Evolutionary conservation across 306 rosid species (phyloP).

Genomic region (Inga oerstediana): DNA sequence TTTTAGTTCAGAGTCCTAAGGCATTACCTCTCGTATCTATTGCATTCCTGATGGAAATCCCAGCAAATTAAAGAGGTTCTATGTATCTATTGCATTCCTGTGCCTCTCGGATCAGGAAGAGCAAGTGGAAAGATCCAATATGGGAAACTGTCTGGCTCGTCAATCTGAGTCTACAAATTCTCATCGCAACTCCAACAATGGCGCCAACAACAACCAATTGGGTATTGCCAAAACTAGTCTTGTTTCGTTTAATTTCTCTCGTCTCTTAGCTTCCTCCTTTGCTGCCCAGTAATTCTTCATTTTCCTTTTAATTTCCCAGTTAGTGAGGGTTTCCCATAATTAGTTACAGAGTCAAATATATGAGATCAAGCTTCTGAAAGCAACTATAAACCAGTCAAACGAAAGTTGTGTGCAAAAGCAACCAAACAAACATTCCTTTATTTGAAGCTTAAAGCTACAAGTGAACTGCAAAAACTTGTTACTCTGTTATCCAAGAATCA

Average conservation of each 20-base stretch:
- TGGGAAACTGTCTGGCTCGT: slow-evolving; percentile 47
- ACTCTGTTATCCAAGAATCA: neutral
- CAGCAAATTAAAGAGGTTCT: neutral
- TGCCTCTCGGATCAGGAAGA: neutral
- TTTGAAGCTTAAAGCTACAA: neutral
- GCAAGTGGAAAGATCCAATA: slow-evolving; percentile 13
- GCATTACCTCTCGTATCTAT: neutral
- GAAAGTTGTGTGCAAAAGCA: neutral
- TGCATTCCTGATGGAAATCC: neutral
- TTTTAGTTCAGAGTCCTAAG: neutral
- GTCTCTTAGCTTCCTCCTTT: neutral
- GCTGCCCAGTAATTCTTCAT: neutral
- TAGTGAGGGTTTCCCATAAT: neutral
- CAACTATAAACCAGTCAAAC: neutral
- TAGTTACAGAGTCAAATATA: neutral
- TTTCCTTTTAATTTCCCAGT: neutral
- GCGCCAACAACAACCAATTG: neutral
- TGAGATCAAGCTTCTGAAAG: neutral
- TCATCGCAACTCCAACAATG: neutral
- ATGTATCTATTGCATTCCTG: neutral
- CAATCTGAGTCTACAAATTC: neutral
- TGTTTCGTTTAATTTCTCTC: neutral
- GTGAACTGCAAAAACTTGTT: neutral
- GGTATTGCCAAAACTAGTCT: neutral
- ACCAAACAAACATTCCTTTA: neutral